Percentiles rank a stretch among this genome's conserved stretches.
These are phyloP conservation scores for Kluyveromyces siamensis DNA, from an alignment of 805 yeast genomes.

Conservation along the genomic window DNA sequence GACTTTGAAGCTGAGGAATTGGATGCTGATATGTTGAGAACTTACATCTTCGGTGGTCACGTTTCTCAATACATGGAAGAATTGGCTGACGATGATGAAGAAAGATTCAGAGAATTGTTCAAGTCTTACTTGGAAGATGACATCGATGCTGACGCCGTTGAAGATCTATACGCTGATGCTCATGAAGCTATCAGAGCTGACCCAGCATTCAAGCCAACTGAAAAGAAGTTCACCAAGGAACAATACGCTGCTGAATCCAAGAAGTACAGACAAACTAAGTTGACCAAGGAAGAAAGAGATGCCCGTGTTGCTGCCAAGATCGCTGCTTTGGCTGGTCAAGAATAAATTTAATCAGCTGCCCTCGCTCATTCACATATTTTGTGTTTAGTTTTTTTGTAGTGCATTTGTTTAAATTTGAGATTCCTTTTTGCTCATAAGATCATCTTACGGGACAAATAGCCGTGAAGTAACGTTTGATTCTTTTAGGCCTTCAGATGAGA, in stretches of 20 bases:
- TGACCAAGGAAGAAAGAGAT: slow-evolving; percentile 84
- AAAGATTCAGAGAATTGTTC: slow-evolving; percentile 94
- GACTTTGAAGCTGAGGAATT: slow-evolving; percentile 97
- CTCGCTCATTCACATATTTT: background rate
- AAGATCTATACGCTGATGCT: slow-evolving; percentile 91
- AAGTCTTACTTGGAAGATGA: slow-evolving; percentile 94
- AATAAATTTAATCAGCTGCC: slow-evolving; percentile 11
- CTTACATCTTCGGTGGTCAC: slow-evolving; percentile 99
- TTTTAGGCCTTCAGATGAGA: too few species aligned
- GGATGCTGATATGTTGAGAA: slow-evolving; percentile 94
- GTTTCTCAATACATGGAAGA: slow-evolving; percentile 99
- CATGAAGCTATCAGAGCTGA: slow-evolving; percentile 94
- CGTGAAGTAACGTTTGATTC: too few species aligned
- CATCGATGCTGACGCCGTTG: slow-evolving; percentile 92
- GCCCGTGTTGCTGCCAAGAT: slow-evolving; percentile 89
- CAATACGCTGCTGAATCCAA: slow-evolving; percentile 95
- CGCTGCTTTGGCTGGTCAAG: slow-evolving; percentile 63
- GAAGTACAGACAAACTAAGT: slow-evolving; percentile 82
- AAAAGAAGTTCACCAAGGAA: slow-evolving; percentile 91
- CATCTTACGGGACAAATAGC: too few species aligned
- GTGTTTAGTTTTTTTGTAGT: background rate
- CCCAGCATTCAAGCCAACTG: slow-evolving; percentile 84
- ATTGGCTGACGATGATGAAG: slow-evolving; percentile 99
- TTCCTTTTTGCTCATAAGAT: background rate
- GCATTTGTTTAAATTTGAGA: background rate